Evolutionary conservation across 192 early-diverging fungal genomes (phyloP), one percentile per base, ranked within the genome.

Genomic region (Podochytrium sp.): DNA sequence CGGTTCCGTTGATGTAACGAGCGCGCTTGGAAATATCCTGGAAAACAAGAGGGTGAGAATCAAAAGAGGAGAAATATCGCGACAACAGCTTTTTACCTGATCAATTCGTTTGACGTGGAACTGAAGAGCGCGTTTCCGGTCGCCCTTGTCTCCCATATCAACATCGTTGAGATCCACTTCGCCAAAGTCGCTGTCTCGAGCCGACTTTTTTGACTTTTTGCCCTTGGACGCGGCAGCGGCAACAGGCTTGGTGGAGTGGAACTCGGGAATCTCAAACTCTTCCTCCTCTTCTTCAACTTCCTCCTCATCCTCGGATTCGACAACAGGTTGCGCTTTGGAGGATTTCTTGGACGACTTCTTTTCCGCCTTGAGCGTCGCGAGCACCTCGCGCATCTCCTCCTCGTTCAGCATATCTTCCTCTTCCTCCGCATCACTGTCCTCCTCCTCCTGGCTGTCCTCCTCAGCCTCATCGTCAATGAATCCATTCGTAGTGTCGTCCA

Each of bases 131-230:
- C 57, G 5, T 60, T 72, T 72, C n/a, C 58, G 33, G 57, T 18
- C 23, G 32, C 41, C 18, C 23, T 61, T 72, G 20, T 72, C 70
- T 14, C 14, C 10, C 57, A 61, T 61, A 41, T 72, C 58, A 25
- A 72, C 57, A 16, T 25, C 32, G 41, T 61, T 61, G 30, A 72
- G 42, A 29, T 58, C 57, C 2, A 40, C 40, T 42, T 61, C 58
- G 5, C 58, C 70, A 72, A 72, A 72, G 43, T 74, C 68, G 63
- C 74, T 75, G 16, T 78, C 73, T 32, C 55, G 41, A 40, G 73
- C 73, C 20, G 25, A 14, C n/a, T 37, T 47, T 72, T 72, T 58
- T 30, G 55, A n/a, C 12, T n/a, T 35, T 32, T 72, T 72, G 47
- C 14, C 18, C 55, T 59, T 61, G 12, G 12, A 32, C 35, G 59